Evolutionary conservation across 2,329 filamentous ascomycete genomes (phyloP).

Genomic region (Fusarium siculi): DNA sequence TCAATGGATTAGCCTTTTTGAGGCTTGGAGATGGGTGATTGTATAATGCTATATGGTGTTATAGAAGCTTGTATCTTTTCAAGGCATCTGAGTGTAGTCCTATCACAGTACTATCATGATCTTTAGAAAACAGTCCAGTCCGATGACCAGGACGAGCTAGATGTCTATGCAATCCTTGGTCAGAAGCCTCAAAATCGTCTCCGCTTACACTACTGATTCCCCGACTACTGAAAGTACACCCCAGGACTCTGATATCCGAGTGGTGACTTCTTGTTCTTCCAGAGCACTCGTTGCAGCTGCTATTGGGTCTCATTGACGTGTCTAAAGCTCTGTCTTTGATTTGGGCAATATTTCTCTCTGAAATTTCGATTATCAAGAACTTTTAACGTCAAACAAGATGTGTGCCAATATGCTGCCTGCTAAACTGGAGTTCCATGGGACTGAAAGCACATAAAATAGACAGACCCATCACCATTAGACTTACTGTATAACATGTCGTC

Average conservation of each 20-base stretch:
- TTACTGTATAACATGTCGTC: not conserved
- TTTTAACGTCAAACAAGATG: not conserved
- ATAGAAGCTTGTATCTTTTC: not conserved
- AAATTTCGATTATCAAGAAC: not conserved
- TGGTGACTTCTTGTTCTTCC: not conserved
- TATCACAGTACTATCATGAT: not conserved
- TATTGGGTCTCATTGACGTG: not conserved
- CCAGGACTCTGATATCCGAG: not conserved
- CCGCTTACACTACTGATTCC: not conserved
- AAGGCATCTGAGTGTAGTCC: accelerated
- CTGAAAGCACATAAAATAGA: not conserved
- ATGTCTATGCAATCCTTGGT: not conserved
- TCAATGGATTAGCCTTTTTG: not conserved
- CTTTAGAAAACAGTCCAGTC: not conserved
- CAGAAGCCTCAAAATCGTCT: not conserved
- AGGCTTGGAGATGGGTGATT: not conserved
- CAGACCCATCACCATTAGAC: not conserved
- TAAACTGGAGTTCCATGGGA: not conserved
- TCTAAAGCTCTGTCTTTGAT: not conserved
- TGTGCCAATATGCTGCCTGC: not conserved
- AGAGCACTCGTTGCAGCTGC: too few relatives aligned
- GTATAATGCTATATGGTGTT: too few relatives aligned
- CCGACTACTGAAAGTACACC: not conserved
- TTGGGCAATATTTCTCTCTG: too few relatives aligned
- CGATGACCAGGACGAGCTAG: not conserved